phyloP scores from a whole-genome alignment of 768 basidiomycete species.

The Tylopilus intermedius region DNA sequence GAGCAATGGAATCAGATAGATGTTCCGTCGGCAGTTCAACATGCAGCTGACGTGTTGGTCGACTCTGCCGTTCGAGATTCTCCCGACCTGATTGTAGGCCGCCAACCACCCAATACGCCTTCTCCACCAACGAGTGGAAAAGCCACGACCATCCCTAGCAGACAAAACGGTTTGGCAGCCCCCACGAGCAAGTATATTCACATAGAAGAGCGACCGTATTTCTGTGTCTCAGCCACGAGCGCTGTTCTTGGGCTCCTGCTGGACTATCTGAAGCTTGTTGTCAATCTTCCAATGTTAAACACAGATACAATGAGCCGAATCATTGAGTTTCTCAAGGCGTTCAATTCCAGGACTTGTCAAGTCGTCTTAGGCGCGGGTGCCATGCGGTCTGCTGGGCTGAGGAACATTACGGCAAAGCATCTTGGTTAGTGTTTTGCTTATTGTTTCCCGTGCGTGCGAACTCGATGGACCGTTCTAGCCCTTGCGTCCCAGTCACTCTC shows the following conservation, averaged over 20 bases:
- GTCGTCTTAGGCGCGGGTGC: slow-evolving; percentile 97
- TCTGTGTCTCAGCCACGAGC: slow-evolving; percentile 79
- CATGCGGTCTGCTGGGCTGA: slow-evolving; percentile 96
- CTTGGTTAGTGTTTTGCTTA: slow-evolving; percentile 53
- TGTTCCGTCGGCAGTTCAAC: slow-evolving; percentile 62
- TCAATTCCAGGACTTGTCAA: slow-evolving; percentile 97
- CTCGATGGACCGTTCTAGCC: slow-evolving; percentile 43
- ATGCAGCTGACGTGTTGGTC: slow-evolving; percentile 66
- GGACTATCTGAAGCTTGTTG: slow-evolving; percentile 84
- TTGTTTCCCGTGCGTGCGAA: slow-evolving; percentile 18
- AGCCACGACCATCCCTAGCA: slow-evolving; percentile 13
- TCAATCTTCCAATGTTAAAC: slow-evolving; percentile 83
- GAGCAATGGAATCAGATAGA: slow-evolving; percentile 87
- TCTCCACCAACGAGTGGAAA: slow-evolving; percentile 11
- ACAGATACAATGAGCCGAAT: slow-evolving; percentile 93
- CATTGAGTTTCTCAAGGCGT: slow-evolving; percentile 94
- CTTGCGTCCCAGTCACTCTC: slow-evolving; percentile 95
- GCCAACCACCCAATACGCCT: neutral
- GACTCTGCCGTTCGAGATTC: slow-evolving; percentile 82
- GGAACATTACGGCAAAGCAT: slow-evolving; percentile 98
- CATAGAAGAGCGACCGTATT: slow-evolving; percentile 83
- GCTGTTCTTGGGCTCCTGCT: slow-evolving; percentile 65
- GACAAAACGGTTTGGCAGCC: slow-evolving; percentile 17
- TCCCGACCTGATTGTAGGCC: slow-evolving; percentile 51
- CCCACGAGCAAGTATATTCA: slow-evolving; percentile 54